Evolutionary conservation across 306 rosid species (phyloP), one percentile per base, ranked within the genome.

Genomic region (Cicer cuneatum): DNA sequence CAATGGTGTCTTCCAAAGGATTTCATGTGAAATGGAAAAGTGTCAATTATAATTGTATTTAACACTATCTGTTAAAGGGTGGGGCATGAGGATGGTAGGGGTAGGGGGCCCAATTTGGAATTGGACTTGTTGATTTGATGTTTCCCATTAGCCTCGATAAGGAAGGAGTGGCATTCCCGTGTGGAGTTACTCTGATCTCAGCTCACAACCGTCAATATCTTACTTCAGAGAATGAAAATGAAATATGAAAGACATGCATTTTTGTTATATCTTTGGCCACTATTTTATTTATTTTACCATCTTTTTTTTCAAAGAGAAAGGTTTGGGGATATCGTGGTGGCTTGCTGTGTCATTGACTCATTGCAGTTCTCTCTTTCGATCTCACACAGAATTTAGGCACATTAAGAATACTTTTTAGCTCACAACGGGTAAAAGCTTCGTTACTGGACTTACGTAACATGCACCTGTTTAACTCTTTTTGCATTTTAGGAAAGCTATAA

Each of bases 91-190:
- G 52, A 71, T 86, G 59, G 83, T 54, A 18, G 60, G 81, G 65
- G 83, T 54, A 18, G 60, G 81, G 83, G 85, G 14, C 73, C 83
- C 81, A 53, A 42, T 73, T 72, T 66, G 54, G 33, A 64, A 66
- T 3, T 43, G 62, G 79, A 84, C 54, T 76, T 12, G 65, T 18
- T 74, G 90, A 87, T 83, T 82, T 82, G 93, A 86, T 85, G 76
- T 78, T 40, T 86, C 90, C 19, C 83, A 66, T 71, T 69, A 66
- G 73, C 81, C 71, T 65, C 35, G 18, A 21, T 39, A 41, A 6
- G 66, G 63, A 65, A 56, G 39, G 61, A 71, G 11, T 67, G 41
- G 76, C 72, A 53, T 74, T 53, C 76, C 18, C 76, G 41, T 78
- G 63, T 77, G 9, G 56, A 69, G 41, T 74, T 54, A 69, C 66